Conservation (phyloP, 257 asterid species). For the Capsicum chinense region DNA sequence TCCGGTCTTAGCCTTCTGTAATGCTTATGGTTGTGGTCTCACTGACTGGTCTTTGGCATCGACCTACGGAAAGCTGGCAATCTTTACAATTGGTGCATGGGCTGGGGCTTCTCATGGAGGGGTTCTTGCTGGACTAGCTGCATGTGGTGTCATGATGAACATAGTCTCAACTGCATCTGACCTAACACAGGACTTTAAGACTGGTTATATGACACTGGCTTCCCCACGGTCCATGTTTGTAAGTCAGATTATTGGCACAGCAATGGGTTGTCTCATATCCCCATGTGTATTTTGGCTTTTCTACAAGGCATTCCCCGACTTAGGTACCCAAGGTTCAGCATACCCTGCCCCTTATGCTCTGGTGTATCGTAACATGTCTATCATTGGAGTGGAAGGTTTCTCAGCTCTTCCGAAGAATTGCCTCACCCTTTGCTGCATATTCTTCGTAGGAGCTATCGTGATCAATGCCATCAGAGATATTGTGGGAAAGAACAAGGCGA, state of each 20-base stretch:
- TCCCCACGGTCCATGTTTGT: constrained; percentile 91
- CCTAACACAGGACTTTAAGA: constrained; percentile 84
- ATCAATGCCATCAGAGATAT: constrained; percentile 65
- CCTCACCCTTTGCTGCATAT: constrained; percentile 65
- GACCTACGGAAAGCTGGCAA: constrained; percentile 86
- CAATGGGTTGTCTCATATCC: constrained; percentile 85
- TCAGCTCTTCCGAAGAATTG: constrained; percentile 72
- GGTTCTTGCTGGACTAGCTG: constrained; percentile 89
- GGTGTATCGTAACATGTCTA: constrained; percentile 77
- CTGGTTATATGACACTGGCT: constrained; percentile 87
- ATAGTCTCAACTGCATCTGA: constrained; percentile 92
- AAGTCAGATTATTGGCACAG: constrained; percentile 89
- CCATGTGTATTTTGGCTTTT: constrained; percentile 91
- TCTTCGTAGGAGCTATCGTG: constrained; percentile 63
- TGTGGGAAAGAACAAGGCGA: constrained; percentile 58
- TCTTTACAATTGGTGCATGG: constrained; percentile 88
- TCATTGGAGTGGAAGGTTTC: constrained; percentile 78
- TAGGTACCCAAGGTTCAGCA: constrained; percentile 59
- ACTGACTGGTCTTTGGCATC: constrained; percentile 94
- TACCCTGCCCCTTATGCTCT: constrained; percentile 78
- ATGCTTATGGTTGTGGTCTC: constrained; percentile 90
- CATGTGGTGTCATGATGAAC: constrained; percentile 97
- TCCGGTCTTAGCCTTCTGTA: constrained; percentile 84
- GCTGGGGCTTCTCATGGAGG: constrained; percentile 85
- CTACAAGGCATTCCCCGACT: constrained; percentile 63